A percentile compares a stretch with the other conserved stretches of the same genome.
Evolutionary conservation across 1,139 yeast genomes (phyloP).

Genomic region (Nakaseomyces nivariensis): DNA sequence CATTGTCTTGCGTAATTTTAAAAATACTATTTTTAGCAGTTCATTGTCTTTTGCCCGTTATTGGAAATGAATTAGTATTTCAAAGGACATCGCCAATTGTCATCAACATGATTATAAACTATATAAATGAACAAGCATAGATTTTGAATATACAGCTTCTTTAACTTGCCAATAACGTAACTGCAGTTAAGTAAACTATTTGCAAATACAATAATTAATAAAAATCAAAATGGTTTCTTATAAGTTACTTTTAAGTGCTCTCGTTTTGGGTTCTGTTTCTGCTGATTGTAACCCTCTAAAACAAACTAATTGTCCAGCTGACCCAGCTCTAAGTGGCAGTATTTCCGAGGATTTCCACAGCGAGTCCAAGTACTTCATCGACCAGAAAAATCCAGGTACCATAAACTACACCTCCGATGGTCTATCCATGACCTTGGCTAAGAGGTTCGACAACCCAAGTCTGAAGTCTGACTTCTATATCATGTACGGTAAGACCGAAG

Average conservation of each 20-base stretch:
- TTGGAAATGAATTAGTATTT: neutral
- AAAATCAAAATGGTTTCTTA: neutral
- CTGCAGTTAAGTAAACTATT: neutral
- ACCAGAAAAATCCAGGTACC: conserved; percentile 31
- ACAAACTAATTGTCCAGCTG: conserved; percentile 35
- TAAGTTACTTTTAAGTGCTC: neutral
- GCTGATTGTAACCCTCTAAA: conserved; percentile 36
- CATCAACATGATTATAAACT: too few species aligned
- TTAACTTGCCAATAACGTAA: neutral
- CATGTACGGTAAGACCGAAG: conserved; percentile 80
- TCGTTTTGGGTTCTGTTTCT: neutral
- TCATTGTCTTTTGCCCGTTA: neutral
- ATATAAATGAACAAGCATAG: too few species aligned
- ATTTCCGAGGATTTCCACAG: conserved; percentile 40
- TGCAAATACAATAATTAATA: neutral
- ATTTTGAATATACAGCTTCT: too few species aligned
- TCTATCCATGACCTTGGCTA: conserved; percentile 44
- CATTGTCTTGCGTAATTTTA: neutral
- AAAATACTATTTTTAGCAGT: neutral
- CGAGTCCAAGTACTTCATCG: conserved; percentile 37
- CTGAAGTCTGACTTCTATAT: conserved; percentile 66
- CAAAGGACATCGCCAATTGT: too few species aligned
- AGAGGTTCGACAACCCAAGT: conserved; percentile 67
- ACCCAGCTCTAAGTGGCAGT: conserved; percentile 48
- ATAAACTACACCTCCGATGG: conserved; percentile 43